Evolutionary conservation across 2,329 filamentous ascomycete species (phyloP), one percentile per base, ranked within the genome.

Genomic region (Fusarium decemcellulare): DNA sequence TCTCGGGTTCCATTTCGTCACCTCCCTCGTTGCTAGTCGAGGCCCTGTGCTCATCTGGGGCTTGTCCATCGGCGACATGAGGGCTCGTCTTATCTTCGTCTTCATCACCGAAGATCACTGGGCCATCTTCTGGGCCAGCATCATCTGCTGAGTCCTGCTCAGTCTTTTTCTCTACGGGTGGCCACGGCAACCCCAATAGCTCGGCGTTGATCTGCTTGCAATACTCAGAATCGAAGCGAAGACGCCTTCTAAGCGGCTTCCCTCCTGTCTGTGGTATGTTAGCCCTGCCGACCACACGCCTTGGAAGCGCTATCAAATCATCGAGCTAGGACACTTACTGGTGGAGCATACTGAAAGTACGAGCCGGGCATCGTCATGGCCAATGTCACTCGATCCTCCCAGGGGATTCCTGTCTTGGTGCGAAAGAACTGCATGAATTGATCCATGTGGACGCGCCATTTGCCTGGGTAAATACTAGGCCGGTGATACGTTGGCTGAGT

Each of bases 361-460:
- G 67, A 72, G 10, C 60, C 59, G 5, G 77, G 74, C 55, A 65
- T 79, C 2, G 76, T 80, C 6, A 76, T 76, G 34, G 77, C 74
- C 50, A 74, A 74, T 6, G 78, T 57, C 1, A 87, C 76, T 14
- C 88, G 82, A 44, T 89, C 79, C n/a, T 86, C 81, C 91, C 91
- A 93, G 2, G 81, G 75, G 10, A 89, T 80, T 0, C 87, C 87
- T 0, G 89, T 89, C 75, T 88, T 88, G 8, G 81, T 79, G 11
- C 76, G 76, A 74, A 93, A 93, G 69, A 90, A 89, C 0, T 77
- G 69, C 62, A 81, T 82, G 75, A 93, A 92, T 1, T 80, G 78
- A 0, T 68, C 66, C 61, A 88, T 82, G 29, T 89, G 87, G 2
- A 64, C 55, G 3, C 73, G 54, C 73, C 87, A 85, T 4, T 75